Evolutionary conservation across 345 rosid species (phyloP).

Genomic region (Arabidopsis arenosa): DNA sequence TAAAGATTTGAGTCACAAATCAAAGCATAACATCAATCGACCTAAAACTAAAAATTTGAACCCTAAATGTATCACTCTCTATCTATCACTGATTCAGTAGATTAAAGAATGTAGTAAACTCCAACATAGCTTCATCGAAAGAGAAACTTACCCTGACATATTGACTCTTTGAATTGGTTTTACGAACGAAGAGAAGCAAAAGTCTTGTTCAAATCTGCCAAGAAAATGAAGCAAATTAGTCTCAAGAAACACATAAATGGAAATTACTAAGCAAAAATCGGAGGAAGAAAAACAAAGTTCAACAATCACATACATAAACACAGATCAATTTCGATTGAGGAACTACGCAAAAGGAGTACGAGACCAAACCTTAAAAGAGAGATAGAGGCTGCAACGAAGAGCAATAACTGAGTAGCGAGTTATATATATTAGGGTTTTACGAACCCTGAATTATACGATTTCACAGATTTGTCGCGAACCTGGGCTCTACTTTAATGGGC

Average conservation of each 20-base stretch:
- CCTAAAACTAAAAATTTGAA: neutral
- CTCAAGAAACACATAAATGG: neutral
- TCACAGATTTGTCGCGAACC: neutral
- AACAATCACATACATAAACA: neutral
- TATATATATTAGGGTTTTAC: constrained; percentile 44
- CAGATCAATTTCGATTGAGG: neutral
- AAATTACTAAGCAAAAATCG: neutral
- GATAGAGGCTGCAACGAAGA: constrained; percentile 27
- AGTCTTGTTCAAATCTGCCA: constrained; percentile 19
- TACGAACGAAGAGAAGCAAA: constrained; percentile 1
- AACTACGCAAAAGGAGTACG: constrained; percentile 4
- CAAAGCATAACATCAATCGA: neutral
- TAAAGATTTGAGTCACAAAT: neutral
- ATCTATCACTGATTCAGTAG: neutral
- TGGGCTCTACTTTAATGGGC: constrained; percentile 17
- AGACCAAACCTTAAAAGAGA: constrained; percentile 28
- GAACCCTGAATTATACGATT: constrained; percentile 7
- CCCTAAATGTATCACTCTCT: neutral
- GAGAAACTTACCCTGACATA: constrained; percentile 46
- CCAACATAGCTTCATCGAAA: neutral
- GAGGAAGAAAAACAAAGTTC: neutral
- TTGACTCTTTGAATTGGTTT: constrained; percentile 24
- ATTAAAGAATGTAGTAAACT: neutral
- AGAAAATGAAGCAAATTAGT: neutral
- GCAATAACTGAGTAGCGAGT: neutral